These are phyloP conservation scores for Sporothrix variecibatus DNA, from an alignment of 2,329 filamentous ascomycete genomes.

Conservation along the genomic window DNA sequence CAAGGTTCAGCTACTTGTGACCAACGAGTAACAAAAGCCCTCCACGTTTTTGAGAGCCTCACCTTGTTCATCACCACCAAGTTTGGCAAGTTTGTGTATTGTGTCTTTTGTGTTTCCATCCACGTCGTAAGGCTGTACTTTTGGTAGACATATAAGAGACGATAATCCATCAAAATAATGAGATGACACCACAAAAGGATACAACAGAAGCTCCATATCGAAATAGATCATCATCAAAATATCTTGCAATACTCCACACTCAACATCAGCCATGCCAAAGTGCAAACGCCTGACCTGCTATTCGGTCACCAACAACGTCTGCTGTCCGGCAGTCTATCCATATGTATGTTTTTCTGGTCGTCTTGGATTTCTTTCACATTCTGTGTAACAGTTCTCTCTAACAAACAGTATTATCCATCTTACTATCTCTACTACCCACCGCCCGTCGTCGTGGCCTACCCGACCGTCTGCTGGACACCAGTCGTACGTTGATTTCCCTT, in stretches of 20 bases:
- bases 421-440: conserved; percentile 8
- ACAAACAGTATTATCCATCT: conserved; percentile 2
- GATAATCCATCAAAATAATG: neutral
- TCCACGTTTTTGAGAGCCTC: neutral
- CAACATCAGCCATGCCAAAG: neutral
- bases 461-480: conserved; percentile 14
- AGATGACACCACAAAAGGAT: neutral
- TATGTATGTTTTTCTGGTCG: neutral
- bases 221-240: neutral
- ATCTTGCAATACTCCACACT: neutral
- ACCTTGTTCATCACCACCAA: neutral
- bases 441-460: conserved; percentile 7
- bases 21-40: neutral
- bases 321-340: neutral
- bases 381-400: neutral
- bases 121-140: neutral
- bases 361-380: neutral
- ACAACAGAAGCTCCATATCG: neutral
- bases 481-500: neutral
- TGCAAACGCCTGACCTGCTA: conserved; percentile 3
- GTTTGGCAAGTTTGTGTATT: neutral
- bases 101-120: neutral
- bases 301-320: conserved; percentile 7
- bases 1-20: neutral
- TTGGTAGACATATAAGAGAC: neutral